Percentiles rank a stretch among this genome's conserved stretches.
Evolutionary conservation across 2,329 filamentous ascomycete species (phyloP).

Genomic region (Mollisia scopiformis): DNA sequence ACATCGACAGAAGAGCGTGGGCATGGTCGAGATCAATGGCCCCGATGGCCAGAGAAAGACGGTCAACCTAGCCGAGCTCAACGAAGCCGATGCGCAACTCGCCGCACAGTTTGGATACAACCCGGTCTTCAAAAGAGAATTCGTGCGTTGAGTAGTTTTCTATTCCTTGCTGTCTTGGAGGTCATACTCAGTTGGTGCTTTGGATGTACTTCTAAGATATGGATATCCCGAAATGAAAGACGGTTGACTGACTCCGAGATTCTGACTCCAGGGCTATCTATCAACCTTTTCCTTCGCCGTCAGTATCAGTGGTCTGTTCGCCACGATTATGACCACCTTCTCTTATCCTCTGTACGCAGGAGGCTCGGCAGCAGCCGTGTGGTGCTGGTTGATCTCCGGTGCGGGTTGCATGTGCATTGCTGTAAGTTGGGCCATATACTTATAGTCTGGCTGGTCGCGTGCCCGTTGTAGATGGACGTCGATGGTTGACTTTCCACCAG

Average conservation of each 20-base stretch:
- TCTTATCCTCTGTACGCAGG: conserved; percentile 55
- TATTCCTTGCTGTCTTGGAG: too few relatives aligned
- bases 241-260: too few relatives aligned
- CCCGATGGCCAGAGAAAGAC: conserved; percentile 23
- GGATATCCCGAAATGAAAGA: too few relatives aligned
- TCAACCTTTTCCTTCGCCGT: conserved; percentile 65
- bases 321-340: conserved; percentile 59
- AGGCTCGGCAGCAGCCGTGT: conserved; percentile 55
- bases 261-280: too few relatives aligned
- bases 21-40: conserved; percentile 23
- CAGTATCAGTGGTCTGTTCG: conserved; percentile 57
- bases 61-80: conserved; percentile 29
- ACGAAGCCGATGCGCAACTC: conserved; percentile 35
- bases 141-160: too few relatives aligned
- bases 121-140: conserved; percentile 61
- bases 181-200: too few relatives aligned
- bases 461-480: neutral
- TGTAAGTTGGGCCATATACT: conserved; percentile 27
- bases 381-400: conserved; percentile 62
- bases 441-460: neutral
- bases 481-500: conserved; percentile 18
- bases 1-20: conserved; percentile 23
- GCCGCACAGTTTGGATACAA: conserved; percentile 37
- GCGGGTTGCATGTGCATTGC: conserved; percentile 59
- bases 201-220: too few relatives aligned